Base-by-base conservation (phyloP, 805 yeast species). In the Babjeviella inositovora region DNA sequence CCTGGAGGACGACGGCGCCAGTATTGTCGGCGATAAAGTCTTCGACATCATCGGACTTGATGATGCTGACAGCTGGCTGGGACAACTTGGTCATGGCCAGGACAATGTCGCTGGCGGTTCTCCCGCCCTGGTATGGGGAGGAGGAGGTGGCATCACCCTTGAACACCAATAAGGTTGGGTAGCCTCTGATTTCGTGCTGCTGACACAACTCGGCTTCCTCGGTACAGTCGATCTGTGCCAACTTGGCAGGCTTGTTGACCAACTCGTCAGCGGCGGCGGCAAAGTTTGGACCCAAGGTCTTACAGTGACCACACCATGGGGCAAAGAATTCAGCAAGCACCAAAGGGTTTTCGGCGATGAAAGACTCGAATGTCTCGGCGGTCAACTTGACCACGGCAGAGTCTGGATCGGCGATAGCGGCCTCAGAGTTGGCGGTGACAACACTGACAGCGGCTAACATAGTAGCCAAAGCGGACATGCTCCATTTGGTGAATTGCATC, bases 281-380 rank as follows among this genome's bases (percentile, higher is more conserved):
- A 35, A 62, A 79, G 47, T 81, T 74, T 17, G 94, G 94, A 8
- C 82, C 93, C 33, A 81, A 54, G 23, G 64, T 65, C 59, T 85
- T 82, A 63, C 96, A 85, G 56, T 85, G 90, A 10, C 95, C 95
- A 62, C 96, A 85, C 96, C 97, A 87, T 45, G 96, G 93, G 10
- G 93, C 93, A 47, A 74, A 81, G 52, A 81, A 81, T 51, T 81
- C 93, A 11, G 87, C 76, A 31, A 81, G 53, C 12, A 81, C 92
- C 35, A 85, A 59, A 17, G 82, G 77, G 55, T 85, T 76, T 26
- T 62, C 68, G 23, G 54, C 50, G 32, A 87, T 50, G 48, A 79
- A 81, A 9, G 58, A 47, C 27, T 64, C 63, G 45, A 80, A 87
- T 28, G 62, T 63, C 18, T 61, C 70, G 11, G 71, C 52, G 18